phyloP scores from a whole-genome alignment of 1,139 yeast species.

The Sugiyamaella grinbergsii region DNA sequence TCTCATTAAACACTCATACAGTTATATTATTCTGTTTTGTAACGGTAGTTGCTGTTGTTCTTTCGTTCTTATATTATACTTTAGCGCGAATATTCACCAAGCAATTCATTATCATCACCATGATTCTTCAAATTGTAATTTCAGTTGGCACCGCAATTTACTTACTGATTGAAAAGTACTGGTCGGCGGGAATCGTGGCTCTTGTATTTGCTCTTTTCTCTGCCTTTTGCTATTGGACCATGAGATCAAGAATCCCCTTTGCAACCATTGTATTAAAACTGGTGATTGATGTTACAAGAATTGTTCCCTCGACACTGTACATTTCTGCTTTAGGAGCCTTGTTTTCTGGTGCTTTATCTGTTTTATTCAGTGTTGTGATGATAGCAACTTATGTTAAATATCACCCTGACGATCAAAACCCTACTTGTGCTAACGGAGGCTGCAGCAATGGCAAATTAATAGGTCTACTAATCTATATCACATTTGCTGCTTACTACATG shows the following conservation, averaged over 20 bases:
- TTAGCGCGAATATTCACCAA: constrained; percentile 67
- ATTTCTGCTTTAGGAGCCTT: constrained; percentile 68
- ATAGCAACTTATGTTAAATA: constrained; percentile 78
- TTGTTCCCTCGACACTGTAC: constrained; percentile 67
- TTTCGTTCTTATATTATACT: constrained; percentile 58
- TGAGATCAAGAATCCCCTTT: constrained; percentile 68
- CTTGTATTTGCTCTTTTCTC: constrained; percentile 53
- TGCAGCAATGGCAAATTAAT: constrained; percentile 69
- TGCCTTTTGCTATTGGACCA: constrained; percentile 73
- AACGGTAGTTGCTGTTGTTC: constrained; percentile 59
- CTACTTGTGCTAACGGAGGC: constrained; percentile 62
- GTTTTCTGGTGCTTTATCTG: constrained; percentile 63
- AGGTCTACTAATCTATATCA: constrained; percentile 65
- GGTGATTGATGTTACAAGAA: constrained; percentile 72
- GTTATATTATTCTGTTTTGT: constrained; percentile 70
- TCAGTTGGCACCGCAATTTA: constrained; percentile 78
- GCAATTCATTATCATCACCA: constrained; percentile 68
- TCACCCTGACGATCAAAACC: constrained; percentile 52
- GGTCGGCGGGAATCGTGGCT: constrained; percentile 78
- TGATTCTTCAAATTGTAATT: constrained; percentile 64
- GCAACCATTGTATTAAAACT: constrained; percentile 74
- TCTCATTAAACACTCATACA: constrained; percentile 73
- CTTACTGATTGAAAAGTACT: constrained; percentile 60
- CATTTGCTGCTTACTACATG: constrained; percentile 84
- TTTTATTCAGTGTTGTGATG: constrained; percentile 65